Evolutionary conservation across 768 basidiomycete genomes (phyloP).

Genomic region (Phanerochaete carnosa): DNA sequence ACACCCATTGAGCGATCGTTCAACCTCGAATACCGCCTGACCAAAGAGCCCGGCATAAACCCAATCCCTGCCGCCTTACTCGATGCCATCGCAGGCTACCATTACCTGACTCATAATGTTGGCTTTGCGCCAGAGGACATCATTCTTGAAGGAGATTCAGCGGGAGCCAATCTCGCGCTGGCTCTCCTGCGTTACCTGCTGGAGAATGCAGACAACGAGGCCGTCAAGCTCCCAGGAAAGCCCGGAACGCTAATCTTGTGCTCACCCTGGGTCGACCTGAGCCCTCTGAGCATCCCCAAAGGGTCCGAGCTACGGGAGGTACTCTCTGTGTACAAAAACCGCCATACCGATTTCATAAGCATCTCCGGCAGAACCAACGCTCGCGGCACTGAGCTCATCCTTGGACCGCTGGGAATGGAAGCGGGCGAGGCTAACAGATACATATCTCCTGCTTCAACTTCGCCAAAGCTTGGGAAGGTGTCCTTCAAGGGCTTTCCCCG

Average conservation of each 20-base stretch:
- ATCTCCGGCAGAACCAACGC: background rate
- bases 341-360: constrained; percentile 1
- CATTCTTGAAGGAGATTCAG: constrained; percentile 66
- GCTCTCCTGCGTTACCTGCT: constrained; percentile 56
- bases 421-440: constrained; percentile 10
- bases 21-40: constrained; percentile 68
- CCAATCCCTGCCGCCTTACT: constrained; percentile 71
- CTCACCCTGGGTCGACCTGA: constrained; percentile 56
- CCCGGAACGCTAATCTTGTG: constrained; percentile 51
- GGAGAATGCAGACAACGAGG: constrained; percentile 30
- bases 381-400: background rate
- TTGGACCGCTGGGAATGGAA: constrained; percentile 1
- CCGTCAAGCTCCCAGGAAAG: constrained; percentile 29
- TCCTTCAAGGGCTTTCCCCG: constrained; percentile 27
- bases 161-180: constrained; percentile 65
- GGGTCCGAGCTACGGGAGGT: constrained; percentile 30
- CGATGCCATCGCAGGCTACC: constrained; percentile 67
- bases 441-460: constrained; percentile 17
- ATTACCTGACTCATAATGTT: constrained; percentile 54
- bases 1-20: constrained; percentile 40
- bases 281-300: constrained; percentile 22
- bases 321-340: constrained; percentile 27
- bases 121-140: constrained; percentile 56
- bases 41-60: constrained; percentile 34
- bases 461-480: constrained; percentile 3